These are phyloP conservation scores for Alnus rubra DNA, from an alignment of 306 rosid genomes.

Conservation along the genomic window DNA sequence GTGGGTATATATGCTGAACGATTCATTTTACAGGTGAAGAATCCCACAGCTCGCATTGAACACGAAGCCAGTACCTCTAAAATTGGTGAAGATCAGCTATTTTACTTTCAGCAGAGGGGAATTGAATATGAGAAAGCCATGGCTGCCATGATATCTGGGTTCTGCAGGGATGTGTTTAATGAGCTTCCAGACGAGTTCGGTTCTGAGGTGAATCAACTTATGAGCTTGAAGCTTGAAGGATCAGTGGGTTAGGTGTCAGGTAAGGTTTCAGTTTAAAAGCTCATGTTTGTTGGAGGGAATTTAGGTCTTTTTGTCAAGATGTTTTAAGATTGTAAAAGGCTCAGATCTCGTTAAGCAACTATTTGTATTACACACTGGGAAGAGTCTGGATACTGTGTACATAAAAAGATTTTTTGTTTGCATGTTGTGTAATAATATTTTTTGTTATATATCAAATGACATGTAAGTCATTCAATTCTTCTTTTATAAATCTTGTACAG, in stretches of 20 bases:
- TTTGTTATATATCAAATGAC: not conserved
- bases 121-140: conserved; percentile 87
- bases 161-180: conserved; percentile 87
- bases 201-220: conserved; percentile 89
- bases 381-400: conserved; percentile 16
- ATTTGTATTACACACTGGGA: conserved; percentile 1
- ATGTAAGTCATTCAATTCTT: not conserved
- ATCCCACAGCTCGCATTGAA: conserved; percentile 83
- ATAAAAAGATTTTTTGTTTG: conserved; percentile 1
- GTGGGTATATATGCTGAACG: not conserved
- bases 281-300: conserved; percentile 6
- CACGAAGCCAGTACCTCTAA: conserved; percentile 97
- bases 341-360: not conserved
- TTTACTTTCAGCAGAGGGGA: conserved; percentile 95
- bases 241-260: conserved; percentile 64
- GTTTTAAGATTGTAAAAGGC: conserved; percentile 12
- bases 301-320: conserved; percentile 15
- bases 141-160: conserved; percentile 98
- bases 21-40: conserved; percentile 61
- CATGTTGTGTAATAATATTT: not conserved
- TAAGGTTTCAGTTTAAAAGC: not conserved
- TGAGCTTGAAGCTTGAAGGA: conserved; percentile 95
- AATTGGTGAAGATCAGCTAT: conserved; percentile 89
- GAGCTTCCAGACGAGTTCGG: conserved; percentile 98
- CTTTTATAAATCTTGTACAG: not conserved